A percentile compares a stretch with the other conserved stretches of the same genome.
Conservation (phyloP, 805 yeast species). For the Ogataea philodendri region DNA sequence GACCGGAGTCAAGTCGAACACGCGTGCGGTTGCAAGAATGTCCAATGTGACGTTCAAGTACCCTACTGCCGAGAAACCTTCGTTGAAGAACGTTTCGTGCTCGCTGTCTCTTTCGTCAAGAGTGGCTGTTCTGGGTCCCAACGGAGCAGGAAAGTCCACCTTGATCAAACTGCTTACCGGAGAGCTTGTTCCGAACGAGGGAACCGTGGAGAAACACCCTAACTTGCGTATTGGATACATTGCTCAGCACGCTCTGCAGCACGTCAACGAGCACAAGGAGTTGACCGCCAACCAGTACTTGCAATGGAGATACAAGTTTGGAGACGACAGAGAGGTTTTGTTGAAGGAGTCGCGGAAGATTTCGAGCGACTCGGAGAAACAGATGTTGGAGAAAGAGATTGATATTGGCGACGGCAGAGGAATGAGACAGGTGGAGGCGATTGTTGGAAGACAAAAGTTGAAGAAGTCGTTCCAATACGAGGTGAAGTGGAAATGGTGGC, state of each 20-base stretch:
- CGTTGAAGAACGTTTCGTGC: conserved; percentile 75
- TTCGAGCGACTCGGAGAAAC: conserved; percentile 67
- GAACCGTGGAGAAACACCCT: conserved; percentile 96
- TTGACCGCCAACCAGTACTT: conserved; percentile 96
- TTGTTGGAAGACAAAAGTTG: conserved; percentile 95
- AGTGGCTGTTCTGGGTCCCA: conserved; percentile 95
- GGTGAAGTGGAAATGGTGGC: conserved; percentile 88
- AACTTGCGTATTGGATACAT: conserved; percentile 97
- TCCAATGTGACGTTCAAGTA: conserved; percentile 80
- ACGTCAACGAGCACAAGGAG: conserved; percentile 95
- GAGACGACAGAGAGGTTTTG: conserved; percentile 96
- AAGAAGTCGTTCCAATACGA: conserved; percentile 97
- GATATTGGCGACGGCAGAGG: conserved; percentile 84
- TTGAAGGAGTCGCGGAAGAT: conserved; percentile 90
- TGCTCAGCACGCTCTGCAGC: conserved; percentile 98
- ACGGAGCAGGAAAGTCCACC: conserved; percentile 99
- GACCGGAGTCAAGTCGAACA: conserved; percentile 94
- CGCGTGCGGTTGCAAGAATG: conserved; percentile 79
- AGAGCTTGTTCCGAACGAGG: conserved; percentile 80
- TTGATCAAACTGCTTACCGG: conserved; percentile 91
- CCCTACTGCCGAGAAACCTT: conserved; percentile 87
- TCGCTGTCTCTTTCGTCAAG: conserved; percentile 94
- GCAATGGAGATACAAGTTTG: conserved; percentile 97
- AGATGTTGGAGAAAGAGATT: conserved; percentile 70
- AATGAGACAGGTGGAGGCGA: conserved; percentile 83